Percentiles rank a stretch among this genome's conserved stretches.
These are phyloP conservation scores for Immersiella caudata DNA, from an alignment of 495 filamentous ascomycete genomes.

Conservation along the genomic window DNA sequence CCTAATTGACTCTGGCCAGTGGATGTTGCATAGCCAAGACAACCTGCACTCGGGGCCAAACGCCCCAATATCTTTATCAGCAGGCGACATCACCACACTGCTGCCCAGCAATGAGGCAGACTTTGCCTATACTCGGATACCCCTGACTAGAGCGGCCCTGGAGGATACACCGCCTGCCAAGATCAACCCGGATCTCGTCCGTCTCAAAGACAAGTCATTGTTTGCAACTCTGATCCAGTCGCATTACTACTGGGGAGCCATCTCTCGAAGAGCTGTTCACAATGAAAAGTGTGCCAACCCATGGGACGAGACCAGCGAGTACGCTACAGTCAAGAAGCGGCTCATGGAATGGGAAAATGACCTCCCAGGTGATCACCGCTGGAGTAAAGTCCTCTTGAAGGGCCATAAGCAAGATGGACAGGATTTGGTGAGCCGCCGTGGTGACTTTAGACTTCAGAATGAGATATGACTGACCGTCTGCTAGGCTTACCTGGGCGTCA, in stretches of 20 bases:
- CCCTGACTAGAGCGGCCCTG: conserved; percentile 52
- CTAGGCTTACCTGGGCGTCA: conserved; percentile 53
- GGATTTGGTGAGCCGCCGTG: conserved; percentile 40
- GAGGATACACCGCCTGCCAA: conserved; percentile 52
- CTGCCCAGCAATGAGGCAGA: conserved; percentile 52
- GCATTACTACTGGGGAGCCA: conserved; percentile 53
- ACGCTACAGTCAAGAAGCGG: conserved; percentile 39
- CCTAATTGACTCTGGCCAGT: conserved; percentile 32
- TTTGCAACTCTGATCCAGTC: conserved; percentile 55
- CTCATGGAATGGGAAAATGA: conserved; percentile 48
- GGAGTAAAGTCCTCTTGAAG: conserved; percentile 46
- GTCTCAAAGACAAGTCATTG: conserved; percentile 44
- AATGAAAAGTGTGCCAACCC: conserved; percentile 43
- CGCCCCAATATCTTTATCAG: conserved; percentile 49
- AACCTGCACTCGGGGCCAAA: conserved; percentile 53
- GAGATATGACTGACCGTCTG: too few relatives aligned
- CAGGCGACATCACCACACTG: conserved; percentile 53
- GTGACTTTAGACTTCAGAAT: not conserved
- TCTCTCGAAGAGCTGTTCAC: conserved; percentile 47
- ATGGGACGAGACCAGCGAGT: conserved; percentile 48
- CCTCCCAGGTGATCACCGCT: conserved; percentile 48
- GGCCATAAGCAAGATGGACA: conserved; percentile 47
- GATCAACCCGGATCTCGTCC: conserved; percentile 45
- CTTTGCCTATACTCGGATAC: conserved; percentile 46
- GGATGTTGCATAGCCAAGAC: conserved; percentile 58